Percentiles rank a stretch among this genome's conserved stretches.
Conservation (phyloP, 192 early-diverging fungal species). For the Linderina pennispora region DNA sequence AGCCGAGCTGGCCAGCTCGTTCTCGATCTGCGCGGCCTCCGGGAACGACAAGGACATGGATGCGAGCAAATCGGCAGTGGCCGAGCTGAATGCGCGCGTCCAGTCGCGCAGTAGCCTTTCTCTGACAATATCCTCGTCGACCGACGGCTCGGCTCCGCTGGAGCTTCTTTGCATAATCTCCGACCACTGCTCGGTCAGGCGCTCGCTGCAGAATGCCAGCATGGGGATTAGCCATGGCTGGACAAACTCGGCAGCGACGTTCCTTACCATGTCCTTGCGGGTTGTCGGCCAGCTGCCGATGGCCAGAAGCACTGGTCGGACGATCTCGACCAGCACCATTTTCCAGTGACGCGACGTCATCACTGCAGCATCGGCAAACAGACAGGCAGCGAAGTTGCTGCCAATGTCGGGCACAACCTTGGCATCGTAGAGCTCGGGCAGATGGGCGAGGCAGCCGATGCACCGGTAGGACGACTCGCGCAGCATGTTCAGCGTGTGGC, state of each 20-base stretch:
- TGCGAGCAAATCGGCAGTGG: slow-evolving; percentile 10
- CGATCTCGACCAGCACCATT: slow-evolving; percentile 14
- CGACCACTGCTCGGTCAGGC: slow-evolving; percentile 21
- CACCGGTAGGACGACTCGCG: slow-evolving; percentile 33
- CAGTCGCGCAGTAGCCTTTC: slow-evolving; percentile 33
- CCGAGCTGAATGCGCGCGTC: slow-evolving; percentile 33
- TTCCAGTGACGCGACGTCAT: slow-evolving; percentile 36
- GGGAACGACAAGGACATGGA: slow-evolving; percentile 11
- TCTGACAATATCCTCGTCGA: slow-evolving; percentile 23
- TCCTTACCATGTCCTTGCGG: background rate
- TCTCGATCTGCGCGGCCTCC: slow-evolving; percentile 26
- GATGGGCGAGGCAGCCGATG: slow-evolving; percentile 10
- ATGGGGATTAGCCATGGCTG: slow-evolving; percentile 23
- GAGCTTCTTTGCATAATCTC: slow-evolving; percentile 1
- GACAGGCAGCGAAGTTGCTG: slow-evolving; percentile 14
- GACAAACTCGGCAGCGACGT: slow-evolving; percentile 8
- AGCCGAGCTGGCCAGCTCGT: slow-evolving; percentile 15
- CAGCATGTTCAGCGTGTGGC: slow-evolving; percentile 13
- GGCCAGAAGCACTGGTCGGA: slow-evolving; percentile 8
- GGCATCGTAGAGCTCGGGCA: slow-evolving; percentile 13
- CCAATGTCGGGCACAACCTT: slow-evolving; percentile 4
- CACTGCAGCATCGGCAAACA: slow-evolving; percentile 25
- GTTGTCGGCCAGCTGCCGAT: slow-evolving; percentile 38
- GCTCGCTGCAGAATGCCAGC: slow-evolving; percentile 13
- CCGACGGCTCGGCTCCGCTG: background rate